phyloP scores from a whole-genome alignment of 495 filamentous ascomycete species.

The Parmelia sp. region DNA sequence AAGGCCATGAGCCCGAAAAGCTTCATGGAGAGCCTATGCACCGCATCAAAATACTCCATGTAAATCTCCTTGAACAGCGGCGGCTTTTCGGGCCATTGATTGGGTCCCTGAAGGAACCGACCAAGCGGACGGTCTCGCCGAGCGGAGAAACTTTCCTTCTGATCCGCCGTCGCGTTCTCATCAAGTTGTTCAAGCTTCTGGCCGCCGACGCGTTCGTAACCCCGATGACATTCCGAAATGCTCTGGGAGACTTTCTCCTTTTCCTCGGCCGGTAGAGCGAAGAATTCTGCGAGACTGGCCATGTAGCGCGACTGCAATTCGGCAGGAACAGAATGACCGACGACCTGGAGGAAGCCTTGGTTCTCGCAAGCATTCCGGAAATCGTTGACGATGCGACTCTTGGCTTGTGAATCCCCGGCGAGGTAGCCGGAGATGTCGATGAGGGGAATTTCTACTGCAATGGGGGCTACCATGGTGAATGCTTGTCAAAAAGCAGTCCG shows the following conservation, averaged over 20 bases:
- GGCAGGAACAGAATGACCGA: background rate
- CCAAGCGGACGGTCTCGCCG: background rate
- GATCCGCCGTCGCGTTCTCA: background rate
- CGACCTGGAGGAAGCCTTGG: conserved; percentile 1
- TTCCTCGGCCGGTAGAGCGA: background rate
- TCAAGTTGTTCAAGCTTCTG: background rate
- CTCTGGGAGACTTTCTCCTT: background rate
- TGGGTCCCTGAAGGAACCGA: background rate
- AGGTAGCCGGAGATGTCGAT: conserved; percentile 2
- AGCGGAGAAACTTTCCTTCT: conserved; percentile 1
- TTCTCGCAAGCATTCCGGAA: background rate
- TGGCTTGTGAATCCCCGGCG: background rate
- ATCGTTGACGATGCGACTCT: background rate
- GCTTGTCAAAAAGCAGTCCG: background rate
- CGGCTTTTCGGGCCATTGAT: background rate
- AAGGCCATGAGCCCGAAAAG: background rate
- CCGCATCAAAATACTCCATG: background rate
- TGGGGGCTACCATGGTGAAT: background rate
- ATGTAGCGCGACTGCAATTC: background rate
- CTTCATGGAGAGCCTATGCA: background rate
- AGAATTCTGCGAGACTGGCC: background rate
- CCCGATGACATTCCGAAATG: background rate
- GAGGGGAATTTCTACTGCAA: background rate
- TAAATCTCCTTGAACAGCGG: background rate
- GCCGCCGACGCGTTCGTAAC: background rate